Evolutionary conservation across 192 early-diverging fungal genomes (phyloP).

Genomic region (Backusella morwellensis): DNA sequence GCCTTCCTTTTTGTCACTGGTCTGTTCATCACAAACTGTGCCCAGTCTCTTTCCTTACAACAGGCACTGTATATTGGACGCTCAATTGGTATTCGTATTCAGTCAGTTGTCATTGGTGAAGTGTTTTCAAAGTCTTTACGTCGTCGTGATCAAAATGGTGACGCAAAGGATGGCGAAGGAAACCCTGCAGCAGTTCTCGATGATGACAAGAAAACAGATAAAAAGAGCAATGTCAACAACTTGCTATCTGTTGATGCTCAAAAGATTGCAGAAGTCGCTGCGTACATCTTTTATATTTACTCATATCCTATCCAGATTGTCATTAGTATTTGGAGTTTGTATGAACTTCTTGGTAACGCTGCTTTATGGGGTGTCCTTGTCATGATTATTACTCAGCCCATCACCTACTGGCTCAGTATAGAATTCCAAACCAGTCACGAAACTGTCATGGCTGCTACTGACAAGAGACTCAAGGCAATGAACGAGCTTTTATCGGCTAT

Average conservation of each 20-base stretch:
- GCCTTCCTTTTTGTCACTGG: conserved; percentile 63
- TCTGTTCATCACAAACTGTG: conserved; percentile 45
- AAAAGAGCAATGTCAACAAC: conserved; percentile 56
- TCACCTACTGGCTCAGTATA: conserved; percentile 48
- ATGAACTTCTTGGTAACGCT: conserved; percentile 75
- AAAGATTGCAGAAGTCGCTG: conserved; percentile 48
- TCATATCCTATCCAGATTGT: conserved; percentile 64
- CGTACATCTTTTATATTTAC: conserved; percentile 62
- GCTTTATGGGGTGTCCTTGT: conserved; percentile 77
- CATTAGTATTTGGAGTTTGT: conserved; percentile 68
- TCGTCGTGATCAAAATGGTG: conserved; percentile 31
- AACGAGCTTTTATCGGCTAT: conserved; percentile 90
- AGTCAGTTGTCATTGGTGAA: conserved; percentile 41
- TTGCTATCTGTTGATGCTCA: conserved; percentile 63
- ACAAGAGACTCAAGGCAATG: conserved; percentile 77
- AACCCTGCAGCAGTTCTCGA: neutral
- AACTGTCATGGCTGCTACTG: conserved; percentile 58
- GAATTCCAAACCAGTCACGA: conserved; percentile 46
- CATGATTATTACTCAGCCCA: conserved; percentile 63
- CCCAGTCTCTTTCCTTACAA: conserved; percentile 47
- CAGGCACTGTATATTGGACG: conserved; percentile 66
- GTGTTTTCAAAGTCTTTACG: conserved; percentile 38
- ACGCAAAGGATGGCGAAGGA: neutral
- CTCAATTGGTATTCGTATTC: conserved; percentile 56
- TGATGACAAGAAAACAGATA: conserved; percentile 24